Base-by-base conservation (phyloP, 2,329 filamentous ascomycete genomes). In the Fusarium udum region DNA sequence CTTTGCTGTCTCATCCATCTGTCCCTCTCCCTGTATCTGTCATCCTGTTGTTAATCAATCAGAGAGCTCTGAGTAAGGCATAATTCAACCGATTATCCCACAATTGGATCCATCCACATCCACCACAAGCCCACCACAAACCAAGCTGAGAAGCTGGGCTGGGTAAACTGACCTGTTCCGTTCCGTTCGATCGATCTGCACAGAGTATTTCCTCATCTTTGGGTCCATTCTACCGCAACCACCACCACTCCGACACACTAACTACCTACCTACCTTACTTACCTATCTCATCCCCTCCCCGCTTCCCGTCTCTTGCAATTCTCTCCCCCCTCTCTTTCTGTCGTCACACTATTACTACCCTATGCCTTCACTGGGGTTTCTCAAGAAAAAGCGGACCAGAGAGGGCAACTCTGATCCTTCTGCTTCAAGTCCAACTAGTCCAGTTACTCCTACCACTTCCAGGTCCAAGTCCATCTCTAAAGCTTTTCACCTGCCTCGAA, bases 301-400 rank as follows among this genome's bases (percentile, higher is more conserved):
- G 70, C 64, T 72, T 53, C 39, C 39, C 39, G 22, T 40, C 67
- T 67, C 61, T 63, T 52, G 40, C 42, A 55, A 58, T 49, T 49
- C 59, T 36, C 59, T 55, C 56, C 48, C 71, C 61, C 67, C 67
- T 64, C 74, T 64, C 71, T 62, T 66, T 58, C 70, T 67, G 64
- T 58, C 64, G 56, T 75, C 72, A 69, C 74, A 73, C 65, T 67
- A 70, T 65, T 69, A 69, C 76, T 61, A 52, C 67, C 82, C 80
- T 80, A 98, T 99, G 96, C 96, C 95, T 91, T 93, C 90, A 84
- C 90, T 98, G 87, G 94, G 94, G 84, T 95, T 98, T 82, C 91
- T 98, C 82, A 98, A 98, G 90, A 98, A 97, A 90, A 97, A 97
- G 90, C 92, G 95, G 90, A 97, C 95, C 86, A 97, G 95, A 90